phyloP scores from a whole-genome alignment of 306 rosid genomes.

The Biancaea sappan region DNA sequence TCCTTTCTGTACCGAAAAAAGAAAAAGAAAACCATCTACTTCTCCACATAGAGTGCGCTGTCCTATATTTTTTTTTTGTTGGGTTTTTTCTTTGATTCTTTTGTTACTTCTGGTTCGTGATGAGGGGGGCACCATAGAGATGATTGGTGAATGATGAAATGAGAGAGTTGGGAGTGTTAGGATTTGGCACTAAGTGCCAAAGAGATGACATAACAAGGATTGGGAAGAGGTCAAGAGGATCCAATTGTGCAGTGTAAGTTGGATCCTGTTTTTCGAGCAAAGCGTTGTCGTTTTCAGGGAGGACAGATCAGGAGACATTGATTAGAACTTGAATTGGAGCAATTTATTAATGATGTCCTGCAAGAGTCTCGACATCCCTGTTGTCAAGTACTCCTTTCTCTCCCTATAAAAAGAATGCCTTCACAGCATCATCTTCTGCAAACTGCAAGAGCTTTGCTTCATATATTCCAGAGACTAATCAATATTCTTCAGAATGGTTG shows the following conservation, averaged over 20 bases:
- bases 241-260: constrained; percentile 31
- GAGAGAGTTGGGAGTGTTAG: neutral
- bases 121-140: too few species aligned
- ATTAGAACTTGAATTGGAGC: constrained; percentile 41
- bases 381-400: constrained; percentile 20
- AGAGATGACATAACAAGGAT: constrained; percentile 25
- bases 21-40: too few species aligned
- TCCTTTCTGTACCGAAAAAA: too few species aligned
- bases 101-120: too few species aligned
- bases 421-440: constrained; percentile 24
- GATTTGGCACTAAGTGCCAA: constrained; percentile 30
- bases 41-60: too few species aligned
- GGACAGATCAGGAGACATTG: constrained; percentile 51
- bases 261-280: constrained; percentile 43
- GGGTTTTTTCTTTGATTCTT: too few species aligned
- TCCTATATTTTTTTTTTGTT: too few species aligned
- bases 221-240: constrained; percentile 29
- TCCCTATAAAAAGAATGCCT: constrained; percentile 41
- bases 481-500: constrained; percentile 31
- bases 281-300: constrained; percentile 51
- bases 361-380: neutral
- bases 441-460: neutral
- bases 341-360: constrained; percentile 37
- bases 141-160: constrained; percentile 8
- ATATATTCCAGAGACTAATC: neutral